Evolutionary conservation across 345 rosid genomes (phyloP).

Genomic region (Cardamine resedifolia): DNA sequence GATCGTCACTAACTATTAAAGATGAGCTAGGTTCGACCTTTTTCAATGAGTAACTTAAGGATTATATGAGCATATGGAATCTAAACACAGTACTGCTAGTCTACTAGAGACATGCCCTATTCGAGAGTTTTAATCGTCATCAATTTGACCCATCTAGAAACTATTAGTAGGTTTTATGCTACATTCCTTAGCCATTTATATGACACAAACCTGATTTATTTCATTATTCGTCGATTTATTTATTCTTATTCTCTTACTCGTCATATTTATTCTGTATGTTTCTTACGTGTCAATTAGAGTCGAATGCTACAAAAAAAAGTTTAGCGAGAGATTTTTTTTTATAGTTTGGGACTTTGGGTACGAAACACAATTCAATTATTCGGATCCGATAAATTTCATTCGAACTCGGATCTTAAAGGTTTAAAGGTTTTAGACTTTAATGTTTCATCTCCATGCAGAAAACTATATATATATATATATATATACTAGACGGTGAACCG

Average conservation of each 20-base stretch:
- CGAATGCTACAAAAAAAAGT: not conserved
- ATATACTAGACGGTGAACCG: too few relatives aligned
- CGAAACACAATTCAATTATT: not conserved
- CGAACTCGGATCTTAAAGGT: not conserved
- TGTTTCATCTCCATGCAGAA: conserved; percentile 25
- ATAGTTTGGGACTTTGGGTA: too few relatives aligned
- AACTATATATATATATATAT: too few relatives aligned
- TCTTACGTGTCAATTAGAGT: not conserved
- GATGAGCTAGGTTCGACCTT: conserved; percentile 35
- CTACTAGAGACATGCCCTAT: conserved; percentile 21
- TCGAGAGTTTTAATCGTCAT: conserved; percentile 11
- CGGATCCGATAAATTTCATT: not conserved
- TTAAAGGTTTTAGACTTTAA: not conserved
- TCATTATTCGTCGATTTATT: conserved; percentile 18
- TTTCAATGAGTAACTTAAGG: conserved; percentile 35
- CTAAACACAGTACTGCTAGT: conserved; percentile 34
- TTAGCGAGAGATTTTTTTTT: not conserved
- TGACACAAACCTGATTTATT: conserved; percentile 6
- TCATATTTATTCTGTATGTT: not conserved
- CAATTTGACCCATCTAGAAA: conserved; percentile 26
- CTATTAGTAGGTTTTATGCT: conserved; percentile 22
- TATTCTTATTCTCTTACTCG: conserved; percentile 22
- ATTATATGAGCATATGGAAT: conserved; percentile 39
- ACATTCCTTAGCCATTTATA: conserved; percentile 35
- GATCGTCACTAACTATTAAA: conserved; percentile 36